Base-by-base conservation (phyloP, 352 stramenopile genomes). In the Phytophthora citricola region DNA sequence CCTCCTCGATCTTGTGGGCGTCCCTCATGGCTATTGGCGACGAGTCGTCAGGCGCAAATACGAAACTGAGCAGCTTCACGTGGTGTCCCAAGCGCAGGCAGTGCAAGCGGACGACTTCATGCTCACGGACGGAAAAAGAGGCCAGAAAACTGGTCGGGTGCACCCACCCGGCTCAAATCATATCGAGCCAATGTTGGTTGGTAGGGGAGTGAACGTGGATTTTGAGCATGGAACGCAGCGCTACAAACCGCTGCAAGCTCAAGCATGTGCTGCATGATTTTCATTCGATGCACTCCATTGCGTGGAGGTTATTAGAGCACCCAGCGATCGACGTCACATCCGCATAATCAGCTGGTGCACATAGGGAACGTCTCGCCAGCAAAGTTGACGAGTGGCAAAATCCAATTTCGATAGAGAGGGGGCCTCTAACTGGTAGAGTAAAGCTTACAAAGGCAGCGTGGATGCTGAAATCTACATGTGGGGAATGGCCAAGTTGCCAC, bases 81-180 rank as follows among this genome's bases (percentile, higher is more conserved):
- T 36, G 31, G 31, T 36, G 8, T 14, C 9, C 9, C 31, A 36
- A 36, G 31, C 8, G 14, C 14, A 26, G 45, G 43, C 24, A 29
- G 57, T 38, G 45, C 45, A 50, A 64, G 11, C 5, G 56, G 55
- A 41, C 55, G 44, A 63, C 32, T 12, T 26, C 22, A 11, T 53
- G 41, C 9, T 34, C 7, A 36, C 43, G 54, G 34, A 44, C 56
- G 56, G 46, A 50, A 43, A 50, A 43, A 50, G 49, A 57, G 38
- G 15, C 36, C 27, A 20, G 32, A 40, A 50, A 22, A 29, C 31
- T n/a, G 39, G 20, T 43, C 17, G 10, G 57, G 56, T 58, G 29
- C 57, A 61, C 41, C 12, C n/a, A 27, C 45, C 56, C 45, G 34
- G 34, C 59, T 60, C 41, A 61, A 67, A 67, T 55, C 50, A 67